Evolutionary conservation across 371 early-diverging fungal genomes (phyloP), one percentile per base, ranked within the genome.

Genomic region (Dichotomocladium elegans): DNA sequence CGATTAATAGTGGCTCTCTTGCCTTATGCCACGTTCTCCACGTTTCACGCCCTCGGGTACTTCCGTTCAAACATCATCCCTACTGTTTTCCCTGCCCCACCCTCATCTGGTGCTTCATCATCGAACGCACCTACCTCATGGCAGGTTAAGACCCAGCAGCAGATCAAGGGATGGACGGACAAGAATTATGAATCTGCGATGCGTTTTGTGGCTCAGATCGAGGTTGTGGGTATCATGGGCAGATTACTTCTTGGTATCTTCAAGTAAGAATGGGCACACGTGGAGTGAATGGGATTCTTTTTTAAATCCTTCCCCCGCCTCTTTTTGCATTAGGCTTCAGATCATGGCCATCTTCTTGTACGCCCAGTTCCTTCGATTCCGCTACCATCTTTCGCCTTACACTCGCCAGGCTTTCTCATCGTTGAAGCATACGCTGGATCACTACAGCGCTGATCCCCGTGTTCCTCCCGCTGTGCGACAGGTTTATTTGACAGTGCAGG

Each of bases 281-380:
- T n/a, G n/a, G n/a, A n/a, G 17, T 14, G 11, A 37, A 37, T 6
- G 14, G 3, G 37, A 19, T 5, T 34, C 9, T 40, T 14, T 8
- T 10, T 40, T 15, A 43, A 33, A 14, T 35, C 46, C 10, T 43
- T 10, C 37, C 17, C 22, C 8, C n/a, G 15, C 6, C 30, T 47
- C 17, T 17, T 49, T 11, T 15, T 4, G 37, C 1, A 37, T 37
- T 76, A 75, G 78, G 25, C 64, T 90, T 74, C 78, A 80, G 46
- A 72, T 87, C 15, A 80, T 90, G 49, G 82, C 89, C 19, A 88
- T 92, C 31, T 60, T 93, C 41, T 62, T 91, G 28, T 94, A 84
- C 62, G 79, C 79, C 53, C 91, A 91, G 66, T 94, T 94, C 74
- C 69, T 94, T 66, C 82, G 89, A 28, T 85, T 93, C 83, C 84